Base-by-base conservation (phyloP, 306 rosid genomes). In the Rosa multiflora region DNA sequence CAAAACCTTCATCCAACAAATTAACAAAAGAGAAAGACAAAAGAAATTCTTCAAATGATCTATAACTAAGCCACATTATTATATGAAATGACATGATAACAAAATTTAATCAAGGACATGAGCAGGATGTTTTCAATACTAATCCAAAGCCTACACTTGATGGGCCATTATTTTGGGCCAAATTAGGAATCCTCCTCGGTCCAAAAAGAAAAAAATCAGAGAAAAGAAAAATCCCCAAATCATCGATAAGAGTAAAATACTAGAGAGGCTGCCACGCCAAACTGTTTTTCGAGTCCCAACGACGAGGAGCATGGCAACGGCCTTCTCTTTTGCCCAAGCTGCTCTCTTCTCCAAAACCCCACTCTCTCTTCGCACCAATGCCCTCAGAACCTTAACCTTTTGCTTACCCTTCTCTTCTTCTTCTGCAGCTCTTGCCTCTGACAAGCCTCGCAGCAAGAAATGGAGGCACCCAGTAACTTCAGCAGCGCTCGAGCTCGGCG, bases 391-490 rank as follows among this genome's bases (percentile, higher is more conserved):
- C 79, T 81, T 90, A 42, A 56, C 84, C 29, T 79, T 79, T 46
- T 85, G 69, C 70, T 11, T 75, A 0, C 87, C 94, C n/a, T 88
- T 90, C 85, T 89, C 88, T 68, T 80, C 89, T 20, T 74, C 82
- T 51, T 35, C 82, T 11, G n/a, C 89, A 44, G 75, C 76, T 62
- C 53, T 79, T 55, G 73, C 86, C 6, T 29, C 83, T 77, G 81
- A 63, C 48, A 84, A 74, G 49, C 71, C 82, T 81, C 85, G 82
- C 51, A 73, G 63, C 62, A 89, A 91, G 83, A 92, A 95, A 83
- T 95, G 94, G 96, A 83, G 81, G 47, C 96, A 82, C 67, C 89
- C 94, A 0, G 89, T 91, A 71, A 79, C 84, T 23, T 90, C 97
- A 5, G 46, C 46, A 43, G 87, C 64, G 15, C 76, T 88, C 67